Evolutionary conservation across 2,329 filamentous ascomycete species (phyloP).

Genomic region (Teratosphaeria zuluensis): DNA sequence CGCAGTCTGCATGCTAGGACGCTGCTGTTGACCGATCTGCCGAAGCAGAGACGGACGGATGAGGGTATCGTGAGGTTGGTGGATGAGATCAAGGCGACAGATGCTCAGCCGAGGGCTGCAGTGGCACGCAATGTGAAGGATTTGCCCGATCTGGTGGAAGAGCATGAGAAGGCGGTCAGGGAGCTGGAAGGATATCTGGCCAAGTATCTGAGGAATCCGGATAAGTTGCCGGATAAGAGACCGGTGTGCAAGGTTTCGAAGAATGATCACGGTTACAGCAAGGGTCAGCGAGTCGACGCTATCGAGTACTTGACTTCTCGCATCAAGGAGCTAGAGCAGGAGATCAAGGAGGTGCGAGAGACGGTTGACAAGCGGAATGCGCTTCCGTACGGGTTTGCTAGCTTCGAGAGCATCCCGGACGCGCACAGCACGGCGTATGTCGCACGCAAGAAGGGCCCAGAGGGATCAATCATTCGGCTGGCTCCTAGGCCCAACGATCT

Average conservation of each 20-base stretch:
- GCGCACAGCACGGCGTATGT: constrained; percentile 81
- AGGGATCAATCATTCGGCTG: constrained; percentile 65
- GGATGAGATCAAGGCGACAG: constrained; percentile 64
- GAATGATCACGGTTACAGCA: constrained; percentile 58
- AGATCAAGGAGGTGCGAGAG: constrained; percentile 74
- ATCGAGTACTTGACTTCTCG: constrained; percentile 86
- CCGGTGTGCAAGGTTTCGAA: constrained; percentile 74
- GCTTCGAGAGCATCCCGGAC: constrained; percentile 78
- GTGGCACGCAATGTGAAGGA: constrained; percentile 89
- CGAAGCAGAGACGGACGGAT: constrained; percentile 64
- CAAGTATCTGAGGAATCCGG: constrained; percentile 82
- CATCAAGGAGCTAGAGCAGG: constrained; percentile 69
- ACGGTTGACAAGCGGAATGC: constrained; percentile 80
- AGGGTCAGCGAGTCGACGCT: constrained; percentile 72
- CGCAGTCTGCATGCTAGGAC: constrained; percentile 67
- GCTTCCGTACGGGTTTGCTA: constrained; percentile 88
- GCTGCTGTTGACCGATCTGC: constrained; percentile 70
- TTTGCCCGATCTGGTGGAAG: constrained; percentile 71
- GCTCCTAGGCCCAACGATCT: constrained; percentile 84
- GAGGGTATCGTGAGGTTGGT: constrained; percentile 81
- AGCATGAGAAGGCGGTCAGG: constrained; percentile 73
- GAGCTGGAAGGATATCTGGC: constrained; percentile 75
- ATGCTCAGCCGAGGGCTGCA: constrained; percentile 67
- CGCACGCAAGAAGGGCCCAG: constrained; percentile 68
- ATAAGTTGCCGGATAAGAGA: constrained; percentile 63